These are phyloP conservation scores for Sarocladiaceae sp. DNA, from an alignment of 2,329 filamentous ascomycete species.

Conservation along the genomic window DNA sequence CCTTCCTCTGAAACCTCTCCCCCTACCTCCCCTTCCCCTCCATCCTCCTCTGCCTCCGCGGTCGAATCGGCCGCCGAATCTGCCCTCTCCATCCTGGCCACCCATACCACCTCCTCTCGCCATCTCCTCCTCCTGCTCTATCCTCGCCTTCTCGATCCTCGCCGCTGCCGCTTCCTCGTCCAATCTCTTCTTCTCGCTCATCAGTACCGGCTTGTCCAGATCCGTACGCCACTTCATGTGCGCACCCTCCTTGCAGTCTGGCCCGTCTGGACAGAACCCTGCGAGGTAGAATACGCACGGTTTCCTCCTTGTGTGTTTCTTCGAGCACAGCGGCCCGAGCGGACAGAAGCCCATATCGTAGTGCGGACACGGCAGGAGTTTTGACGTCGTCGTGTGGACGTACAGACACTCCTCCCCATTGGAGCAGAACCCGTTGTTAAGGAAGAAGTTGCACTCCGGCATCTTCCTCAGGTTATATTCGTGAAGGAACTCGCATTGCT, in stretches of 20 bases:
- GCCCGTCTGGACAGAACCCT: conserved; percentile 86
- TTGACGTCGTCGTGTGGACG: conserved; percentile 73
- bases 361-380: conserved; percentile 75
- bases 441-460: conserved; percentile 97
- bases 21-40: conserved; percentile 26
- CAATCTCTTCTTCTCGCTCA: conserved; percentile 57
- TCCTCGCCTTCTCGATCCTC: conserved; percentile 29
- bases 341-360: conserved; percentile 95
- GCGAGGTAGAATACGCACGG: conserved; percentile 83
- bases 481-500: conserved; percentile 95
- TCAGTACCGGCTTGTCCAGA: conserved; percentile 67
- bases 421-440: conserved; percentile 86
- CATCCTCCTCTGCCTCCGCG: conserved; percentile 29
- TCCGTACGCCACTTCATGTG: conserved; percentile 79
- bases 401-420: conserved; percentile 97
- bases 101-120: conserved; percentile 27
- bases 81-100: conserved; percentile 23
- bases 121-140: conserved; percentile 29
- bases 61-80: conserved; percentile 3
- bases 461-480: conserved; percentile 98
- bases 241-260: conserved; percentile 68
- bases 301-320: conserved; percentile 78
- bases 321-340: conserved; percentile 77
- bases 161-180: conserved; percentile 30
- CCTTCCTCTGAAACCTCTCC: conserved; percentile 27